Conservation (phyloP, 306 rosid genomes). For the Datisca glomerata region DNA sequence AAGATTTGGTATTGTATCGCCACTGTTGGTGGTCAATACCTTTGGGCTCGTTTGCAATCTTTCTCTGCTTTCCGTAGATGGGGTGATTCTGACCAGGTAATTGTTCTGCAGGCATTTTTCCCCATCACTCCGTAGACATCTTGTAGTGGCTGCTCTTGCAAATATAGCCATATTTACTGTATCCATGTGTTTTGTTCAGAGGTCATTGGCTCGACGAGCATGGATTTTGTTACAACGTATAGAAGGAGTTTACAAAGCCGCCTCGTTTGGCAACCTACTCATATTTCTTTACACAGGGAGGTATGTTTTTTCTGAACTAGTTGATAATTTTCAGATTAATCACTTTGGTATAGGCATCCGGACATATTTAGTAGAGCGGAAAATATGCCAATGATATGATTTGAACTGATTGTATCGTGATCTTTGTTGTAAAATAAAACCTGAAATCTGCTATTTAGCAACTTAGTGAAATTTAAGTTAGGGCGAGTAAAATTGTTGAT, state of each 20-base stretch:
- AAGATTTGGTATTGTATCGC: conserved; percentile 92
- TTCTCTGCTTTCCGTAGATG: conserved; percentile 99
- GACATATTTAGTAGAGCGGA: too few species aligned
- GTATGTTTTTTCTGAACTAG: too few species aligned
- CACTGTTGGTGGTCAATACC: conserved; percentile 88
- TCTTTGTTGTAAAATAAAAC: too few species aligned
- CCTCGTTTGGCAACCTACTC: conserved; percentile 87
- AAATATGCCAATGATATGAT: too few species aligned
- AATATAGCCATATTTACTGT: conserved; percentile 12
- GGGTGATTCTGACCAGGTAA: conserved; percentile 99
- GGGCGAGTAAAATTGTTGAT: too few species aligned
- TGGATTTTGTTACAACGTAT: conserved; percentile 74
- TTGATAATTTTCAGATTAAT: too few species aligned
- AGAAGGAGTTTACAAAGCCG: conserved; percentile 92
- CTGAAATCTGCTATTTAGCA: too few species aligned
- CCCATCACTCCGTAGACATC: neutral
- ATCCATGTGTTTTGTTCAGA: conserved; percentile 35
- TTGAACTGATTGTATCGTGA: too few species aligned
- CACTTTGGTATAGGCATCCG: too few species aligned
- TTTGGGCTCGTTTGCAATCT: conserved; percentile 90
- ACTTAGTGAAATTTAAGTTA: too few species aligned
- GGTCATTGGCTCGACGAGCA: conserved; percentile 68
- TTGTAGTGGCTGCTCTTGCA: conserved; percentile 2
- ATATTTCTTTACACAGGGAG: conserved; percentile 95
- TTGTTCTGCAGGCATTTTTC: conserved; percentile 7